phyloP scores from a whole-genome alignment of 2,329 filamentous ascomycete species.

The Aplosporella prunicola region DNA sequence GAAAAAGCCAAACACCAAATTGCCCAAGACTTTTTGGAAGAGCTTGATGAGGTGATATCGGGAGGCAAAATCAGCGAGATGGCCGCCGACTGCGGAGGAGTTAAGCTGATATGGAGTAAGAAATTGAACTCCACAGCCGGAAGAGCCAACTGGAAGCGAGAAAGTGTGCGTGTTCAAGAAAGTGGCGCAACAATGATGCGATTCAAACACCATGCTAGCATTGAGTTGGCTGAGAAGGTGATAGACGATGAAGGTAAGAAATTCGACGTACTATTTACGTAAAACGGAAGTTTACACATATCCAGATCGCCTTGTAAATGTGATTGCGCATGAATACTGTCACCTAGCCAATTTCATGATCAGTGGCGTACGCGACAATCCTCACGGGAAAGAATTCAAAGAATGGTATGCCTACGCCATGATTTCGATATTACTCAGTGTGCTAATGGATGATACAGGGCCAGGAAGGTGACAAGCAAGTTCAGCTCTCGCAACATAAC shows the following conservation, averaged over 20 bases:
- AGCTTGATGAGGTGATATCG: conserved; percentile 60
- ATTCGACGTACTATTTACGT: neutral
- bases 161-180: conserved; percentile 29
- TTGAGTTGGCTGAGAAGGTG: conserved; percentile 83
- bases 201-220: conserved; percentile 57
- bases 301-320: conserved; percentile 64
- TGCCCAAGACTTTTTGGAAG: conserved; percentile 53
- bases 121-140: conserved; percentile 74
- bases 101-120: conserved; percentile 64
- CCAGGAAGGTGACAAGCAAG: conserved; percentile 35
- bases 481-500: conserved; percentile 56
- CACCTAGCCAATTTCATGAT: conserved; percentile 91
- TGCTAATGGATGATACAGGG: conserved; percentile 37
- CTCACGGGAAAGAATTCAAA: conserved; percentile 81
- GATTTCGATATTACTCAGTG: too few species aligned
- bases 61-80: conserved; percentile 49
- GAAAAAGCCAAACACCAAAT: conserved; percentile 51
- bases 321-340: conserved; percentile 94
- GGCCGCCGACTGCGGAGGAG: conserved; percentile 55
- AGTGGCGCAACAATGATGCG: conserved; percentile 16
- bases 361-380: conserved; percentile 60
- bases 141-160: conserved; percentile 41
- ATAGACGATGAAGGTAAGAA: conserved; percentile 52
- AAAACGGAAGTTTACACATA: neutral
- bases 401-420: conserved; percentile 50